Conservation (phyloP, 1,284 basidiomycete genomes). For the Meira nashicola region DNA sequence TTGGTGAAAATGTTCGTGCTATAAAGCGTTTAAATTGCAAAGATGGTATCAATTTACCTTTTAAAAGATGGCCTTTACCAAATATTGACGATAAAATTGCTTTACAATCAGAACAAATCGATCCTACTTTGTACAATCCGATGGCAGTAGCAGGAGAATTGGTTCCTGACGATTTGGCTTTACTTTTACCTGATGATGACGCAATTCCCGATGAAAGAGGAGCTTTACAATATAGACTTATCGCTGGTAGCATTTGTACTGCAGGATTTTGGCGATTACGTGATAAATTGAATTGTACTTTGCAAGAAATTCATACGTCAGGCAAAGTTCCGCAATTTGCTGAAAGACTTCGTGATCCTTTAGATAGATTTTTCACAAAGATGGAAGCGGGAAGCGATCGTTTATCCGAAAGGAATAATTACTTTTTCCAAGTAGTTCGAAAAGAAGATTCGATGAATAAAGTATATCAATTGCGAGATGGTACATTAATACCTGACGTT, state of each 20-base stretch:
- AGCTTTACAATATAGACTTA: slow-evolving; percentile 56
- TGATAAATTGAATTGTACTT: slow-evolving; percentile 65
- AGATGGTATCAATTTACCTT: slow-evolving; percentile 11
- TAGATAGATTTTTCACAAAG: slow-evolving; percentile 20
- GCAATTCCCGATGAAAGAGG: slow-evolving; percentile 3
- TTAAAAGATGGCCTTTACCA: slow-evolving; percentile 13
- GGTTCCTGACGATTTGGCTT: slow-evolving; percentile 69
- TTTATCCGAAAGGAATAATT: slow-evolving; percentile 59
- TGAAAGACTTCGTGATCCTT: slow-evolving; percentile 60
- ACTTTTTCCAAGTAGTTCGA: slow-evolving; percentile 51
- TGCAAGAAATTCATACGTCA: slow-evolving; percentile 67
- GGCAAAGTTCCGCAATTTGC: slow-evolving; percentile 53
- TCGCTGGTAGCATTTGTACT: slow-evolving; percentile 66
- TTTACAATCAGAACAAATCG: no score
- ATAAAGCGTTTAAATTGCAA: slow-evolving; percentile 6
- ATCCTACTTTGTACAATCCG: neutral
- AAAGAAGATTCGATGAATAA: slow-evolving; percentile 9
- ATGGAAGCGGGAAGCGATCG: slow-evolving; percentile 8
- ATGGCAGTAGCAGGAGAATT: slow-evolving; percentile 23
- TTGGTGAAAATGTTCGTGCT: slow-evolving; percentile 1
- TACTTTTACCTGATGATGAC: slow-evolving; percentile 56
- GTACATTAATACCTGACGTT: slow-evolving; percentile 14
- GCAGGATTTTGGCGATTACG: slow-evolving; percentile 70
- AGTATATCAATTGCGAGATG: slow-evolving; percentile 9
- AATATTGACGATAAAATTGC: slow-evolving; percentile 10